Percentiles rank a stretch among this genome's conserved stretches.
phyloP scores from a whole-genome alignment of 192 early-diverging fungal genomes.

The Chytriomyces hyalinus region DNA sequence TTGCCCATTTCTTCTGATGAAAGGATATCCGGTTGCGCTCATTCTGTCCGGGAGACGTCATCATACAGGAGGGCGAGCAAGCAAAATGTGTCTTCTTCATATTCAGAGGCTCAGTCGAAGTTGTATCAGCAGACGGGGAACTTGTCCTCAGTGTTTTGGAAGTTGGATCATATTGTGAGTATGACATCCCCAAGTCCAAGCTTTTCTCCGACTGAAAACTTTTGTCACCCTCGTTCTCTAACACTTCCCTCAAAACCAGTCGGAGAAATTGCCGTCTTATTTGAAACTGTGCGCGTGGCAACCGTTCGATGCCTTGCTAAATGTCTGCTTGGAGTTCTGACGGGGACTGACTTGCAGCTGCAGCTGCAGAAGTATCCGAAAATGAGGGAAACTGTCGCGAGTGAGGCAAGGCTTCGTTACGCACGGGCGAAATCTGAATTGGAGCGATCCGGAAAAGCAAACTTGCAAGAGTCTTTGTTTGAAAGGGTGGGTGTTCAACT shows the following conservation, averaged over 20 bases:
- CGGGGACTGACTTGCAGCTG: slow-evolving; percentile 62
- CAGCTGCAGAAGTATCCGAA: slow-evolving; percentile 66
- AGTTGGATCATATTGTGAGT: slow-evolving; percentile 53
- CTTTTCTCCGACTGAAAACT: not conserved
- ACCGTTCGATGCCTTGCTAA: slow-evolving; percentile 70
- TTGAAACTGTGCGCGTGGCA: slow-evolving; percentile 59
- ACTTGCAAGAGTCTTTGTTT: not conserved
- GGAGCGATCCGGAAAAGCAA: slow-evolving; percentile 42
- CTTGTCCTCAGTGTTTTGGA: slow-evolving; percentile 52
- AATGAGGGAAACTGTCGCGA: slow-evolving; percentile 61
- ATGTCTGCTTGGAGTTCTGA: slow-evolving; percentile 68
- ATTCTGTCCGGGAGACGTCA: slow-evolving; percentile 58
- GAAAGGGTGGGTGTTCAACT: not conserved
- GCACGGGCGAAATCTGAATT: slow-evolving; percentile 37
- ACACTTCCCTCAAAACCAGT: slow-evolving; percentile 32
- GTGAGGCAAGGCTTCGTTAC: slow-evolving; percentile 68
- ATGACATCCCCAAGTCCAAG: slow-evolving; percentile 5
- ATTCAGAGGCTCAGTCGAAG: slow-evolving; percentile 67
- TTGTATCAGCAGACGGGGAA: slow-evolving; percentile 61
- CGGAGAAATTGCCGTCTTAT: slow-evolving; percentile 63
- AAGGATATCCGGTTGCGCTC: slow-evolving; percentile 50
- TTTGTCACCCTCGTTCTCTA: not conserved
- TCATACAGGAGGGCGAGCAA: slow-evolving; percentile 67
- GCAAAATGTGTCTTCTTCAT: slow-evolving; percentile 79
- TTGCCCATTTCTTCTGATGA: not conserved